Evolutionary conservation across 2,329 filamentous ascomycete species (phyloP).

Genomic region (Fusarium sp.): DNA sequence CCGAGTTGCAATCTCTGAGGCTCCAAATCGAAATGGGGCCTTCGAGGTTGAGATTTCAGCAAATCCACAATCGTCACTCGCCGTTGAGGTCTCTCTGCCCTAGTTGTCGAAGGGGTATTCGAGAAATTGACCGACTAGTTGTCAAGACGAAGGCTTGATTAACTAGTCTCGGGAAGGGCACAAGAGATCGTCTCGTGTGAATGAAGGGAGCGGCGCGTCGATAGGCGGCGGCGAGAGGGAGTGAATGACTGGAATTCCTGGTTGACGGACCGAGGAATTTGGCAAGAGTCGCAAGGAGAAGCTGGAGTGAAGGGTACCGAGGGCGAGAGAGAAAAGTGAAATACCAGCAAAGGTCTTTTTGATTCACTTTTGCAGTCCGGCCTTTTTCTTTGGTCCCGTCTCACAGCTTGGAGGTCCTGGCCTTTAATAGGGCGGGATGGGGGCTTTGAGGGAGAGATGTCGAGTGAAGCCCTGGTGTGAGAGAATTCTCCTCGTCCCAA

Average conservation of each 20-base stretch:
- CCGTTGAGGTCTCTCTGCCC: slow-evolving; percentile 23
- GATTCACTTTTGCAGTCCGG: slow-evolving; percentile 51
- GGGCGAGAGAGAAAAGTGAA: slow-evolving; percentile 53
- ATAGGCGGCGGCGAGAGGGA: slow-evolving; percentile 45
- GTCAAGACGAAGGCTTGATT: slow-evolving; percentile 33
- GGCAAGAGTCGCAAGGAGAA: slow-evolving; percentile 40
- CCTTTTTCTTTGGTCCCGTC: slow-evolving; percentile 44
- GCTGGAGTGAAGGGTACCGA: slow-evolving; percentile 39
- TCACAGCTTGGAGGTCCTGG: slow-evolving; percentile 49
- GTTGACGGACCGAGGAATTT: slow-evolving; percentile 62
- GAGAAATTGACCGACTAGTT: slow-evolving; percentile 51
- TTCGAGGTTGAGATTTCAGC: slow-evolving; percentile 25
- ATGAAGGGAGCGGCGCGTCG: slow-evolving; percentile 53
- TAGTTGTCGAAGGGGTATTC: slow-evolving; percentile 53
- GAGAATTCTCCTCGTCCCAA: slow-evolving; percentile 56
- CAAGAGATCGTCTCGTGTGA: slow-evolving; percentile 48
- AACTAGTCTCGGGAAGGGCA: slow-evolving; percentile 56
- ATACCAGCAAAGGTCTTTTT: slow-evolving; percentile 60
- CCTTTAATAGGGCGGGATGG: slow-evolving; percentile 49
- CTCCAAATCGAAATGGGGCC: slow-evolving; percentile 1
- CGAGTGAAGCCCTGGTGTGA: slow-evolving; percentile 38
- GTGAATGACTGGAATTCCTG: slow-evolving; percentile 59
- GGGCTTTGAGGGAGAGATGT: slow-evolving; percentile 40
- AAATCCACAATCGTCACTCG: slow-evolving; percentile 38
- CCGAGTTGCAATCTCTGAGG: slow-evolving; percentile 20